Conservation (phyloP, 208 protist genomes). For the Leishmania turanica region DNA sequence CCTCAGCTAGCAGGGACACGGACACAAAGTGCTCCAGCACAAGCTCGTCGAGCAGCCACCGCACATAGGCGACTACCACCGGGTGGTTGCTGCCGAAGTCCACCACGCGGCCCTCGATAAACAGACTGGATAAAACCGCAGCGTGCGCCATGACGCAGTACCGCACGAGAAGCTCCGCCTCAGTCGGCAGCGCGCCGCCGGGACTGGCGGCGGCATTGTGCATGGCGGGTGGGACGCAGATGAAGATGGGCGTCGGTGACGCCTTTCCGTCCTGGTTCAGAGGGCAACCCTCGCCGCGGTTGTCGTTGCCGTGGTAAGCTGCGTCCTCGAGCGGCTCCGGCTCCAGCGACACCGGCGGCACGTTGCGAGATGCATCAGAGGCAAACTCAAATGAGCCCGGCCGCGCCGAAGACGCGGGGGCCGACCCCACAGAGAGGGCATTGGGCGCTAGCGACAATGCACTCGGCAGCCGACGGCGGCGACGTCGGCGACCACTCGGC, state of each 20-base stretch:
- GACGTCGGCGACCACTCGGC: conserved; percentile 9
- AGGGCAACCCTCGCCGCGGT: conserved; percentile 73
- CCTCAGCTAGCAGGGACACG: conserved; percentile 10
- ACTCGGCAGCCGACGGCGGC: neutral
- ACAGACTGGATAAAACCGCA: conserved; percentile 66
- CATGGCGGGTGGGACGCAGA: conserved; percentile 11
- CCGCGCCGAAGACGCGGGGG: neutral
- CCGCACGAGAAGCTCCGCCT: conserved; percentile 21
- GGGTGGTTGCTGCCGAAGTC: conserved; percentile 52
- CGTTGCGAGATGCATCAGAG: conserved; percentile 27
- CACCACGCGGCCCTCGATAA: conserved; percentile 70
- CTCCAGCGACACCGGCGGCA: conserved; percentile 49
- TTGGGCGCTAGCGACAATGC: neutral
- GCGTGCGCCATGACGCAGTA: conserved; percentile 73
- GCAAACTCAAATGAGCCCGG: conserved; percentile 13
- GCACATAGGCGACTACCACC: conserved; percentile 52
- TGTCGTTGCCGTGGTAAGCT: conserved; percentile 66
- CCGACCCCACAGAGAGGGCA: neutral
- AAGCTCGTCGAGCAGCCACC: conserved; percentile 59
- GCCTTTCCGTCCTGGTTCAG: conserved; percentile 47
- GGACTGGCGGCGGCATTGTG: neutral
- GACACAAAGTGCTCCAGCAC: conserved; percentile 42
- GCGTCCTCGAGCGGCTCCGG: conserved; percentile 41
- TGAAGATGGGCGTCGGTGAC: conserved; percentile 52
- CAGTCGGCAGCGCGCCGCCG: neutral